phyloP scores from a whole-genome alignment of 106 monocot species.

The Dendrobium officinale region DNA sequence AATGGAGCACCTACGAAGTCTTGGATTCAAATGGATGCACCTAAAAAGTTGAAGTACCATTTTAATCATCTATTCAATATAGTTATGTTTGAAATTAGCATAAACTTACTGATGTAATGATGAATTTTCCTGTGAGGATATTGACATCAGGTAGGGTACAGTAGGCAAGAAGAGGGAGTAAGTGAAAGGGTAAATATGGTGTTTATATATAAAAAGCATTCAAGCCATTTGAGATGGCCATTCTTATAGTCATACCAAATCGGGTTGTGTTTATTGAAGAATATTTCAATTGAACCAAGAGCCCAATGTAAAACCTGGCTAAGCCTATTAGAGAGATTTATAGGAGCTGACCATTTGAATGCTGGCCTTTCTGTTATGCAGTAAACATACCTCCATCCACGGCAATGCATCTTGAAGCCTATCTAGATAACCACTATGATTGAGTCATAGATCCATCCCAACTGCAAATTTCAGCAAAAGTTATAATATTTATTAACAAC shows the following conservation, averaged over 20 bases:
- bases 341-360: slow-evolving; percentile 90
- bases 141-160: slow-evolving; percentile 75
- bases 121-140: slow-evolving; percentile 86
- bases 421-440: slow-evolving; percentile 92
- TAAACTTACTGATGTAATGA: slow-evolving; percentile 63
- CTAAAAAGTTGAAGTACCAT: no score
- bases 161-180: slow-evolving; percentile 73
- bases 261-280: slow-evolving; percentile 92
- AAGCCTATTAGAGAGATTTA: slow-evolving; percentile 86
- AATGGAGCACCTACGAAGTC: no score
- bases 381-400: slow-evolving; percentile 89
- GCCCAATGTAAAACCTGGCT: slow-evolving; percentile 96
- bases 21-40: no score
- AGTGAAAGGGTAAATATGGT: slow-evolving; percentile 99
- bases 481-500: background rate
- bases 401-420: slow-evolving; percentile 97
- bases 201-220: slow-evolving; percentile 88
- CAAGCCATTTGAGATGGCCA: slow-evolving; percentile 90
- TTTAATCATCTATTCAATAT: no score
- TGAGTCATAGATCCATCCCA: slow-evolving; percentile 97
- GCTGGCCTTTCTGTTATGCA: slow-evolving; percentile 90
- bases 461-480: slow-evolving; percentile 22
- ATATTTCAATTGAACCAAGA: slow-evolving; percentile 93
- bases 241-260: slow-evolving; percentile 78
- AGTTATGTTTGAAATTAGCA: no score